Evolutionary conservation across 2,329 filamentous ascomycete species (phyloP).

Genomic region (Pseudogymnoascus sp.): DNA sequence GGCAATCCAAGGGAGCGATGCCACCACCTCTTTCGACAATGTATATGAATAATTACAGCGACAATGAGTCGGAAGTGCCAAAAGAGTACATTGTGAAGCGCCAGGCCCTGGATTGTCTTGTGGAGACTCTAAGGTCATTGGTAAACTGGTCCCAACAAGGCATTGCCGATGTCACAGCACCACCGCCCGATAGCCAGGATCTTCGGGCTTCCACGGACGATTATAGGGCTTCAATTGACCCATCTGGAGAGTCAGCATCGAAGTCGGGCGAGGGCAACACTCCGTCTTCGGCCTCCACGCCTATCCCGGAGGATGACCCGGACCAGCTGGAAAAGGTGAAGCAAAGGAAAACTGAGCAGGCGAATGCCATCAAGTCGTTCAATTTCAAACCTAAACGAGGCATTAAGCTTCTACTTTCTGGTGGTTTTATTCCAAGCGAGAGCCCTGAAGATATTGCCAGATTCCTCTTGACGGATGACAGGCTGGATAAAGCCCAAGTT

Average conservation of each 20-base stretch:
- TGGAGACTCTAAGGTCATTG: slow-evolving; percentile 80
- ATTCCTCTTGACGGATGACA: slow-evolving; percentile 75
- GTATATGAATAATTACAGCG: slow-evolving; percentile 36
- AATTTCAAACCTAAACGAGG: slow-evolving; percentile 97
- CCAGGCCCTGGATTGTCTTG: slow-evolving; percentile 76
- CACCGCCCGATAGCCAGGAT: slow-evolving; percentile 40
- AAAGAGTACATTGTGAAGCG: slow-evolving; percentile 89
- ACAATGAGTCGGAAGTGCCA: slow-evolving; percentile 66
- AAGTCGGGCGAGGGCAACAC: slow-evolving; percentile 47
- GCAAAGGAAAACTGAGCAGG: slow-evolving; percentile 83
- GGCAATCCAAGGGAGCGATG: slow-evolving; percentile 78
- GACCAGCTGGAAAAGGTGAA: slow-evolving; percentile 92
- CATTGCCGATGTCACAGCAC: slow-evolving; percentile 53
- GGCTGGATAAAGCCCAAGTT: slow-evolving; percentile 82
- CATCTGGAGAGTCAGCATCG: slow-evolving; percentile 54
- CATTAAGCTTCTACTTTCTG: slow-evolving; percentile 72
- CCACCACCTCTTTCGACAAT: slow-evolving; percentile 68
- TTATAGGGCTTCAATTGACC: slow-evolving; percentile 70
- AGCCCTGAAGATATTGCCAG: slow-evolving; percentile 72
- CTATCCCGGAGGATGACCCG: slow-evolving; percentile 76
- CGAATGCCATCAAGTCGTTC: slow-evolving; percentile 82
- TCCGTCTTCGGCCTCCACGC: slow-evolving; percentile 56
- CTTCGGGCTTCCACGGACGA: slow-evolving; percentile 46
- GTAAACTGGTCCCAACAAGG: slow-evolving; percentile 76
- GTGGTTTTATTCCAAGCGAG: slow-evolving; percentile 79